A percentile compares a stretch with the other conserved stretches of the same genome.
These are phyloP conservation scores for Sarocladium brachiariae DNA, from an alignment of 2,329 filamentous ascomycete species.

Conservation along the genomic window DNA sequence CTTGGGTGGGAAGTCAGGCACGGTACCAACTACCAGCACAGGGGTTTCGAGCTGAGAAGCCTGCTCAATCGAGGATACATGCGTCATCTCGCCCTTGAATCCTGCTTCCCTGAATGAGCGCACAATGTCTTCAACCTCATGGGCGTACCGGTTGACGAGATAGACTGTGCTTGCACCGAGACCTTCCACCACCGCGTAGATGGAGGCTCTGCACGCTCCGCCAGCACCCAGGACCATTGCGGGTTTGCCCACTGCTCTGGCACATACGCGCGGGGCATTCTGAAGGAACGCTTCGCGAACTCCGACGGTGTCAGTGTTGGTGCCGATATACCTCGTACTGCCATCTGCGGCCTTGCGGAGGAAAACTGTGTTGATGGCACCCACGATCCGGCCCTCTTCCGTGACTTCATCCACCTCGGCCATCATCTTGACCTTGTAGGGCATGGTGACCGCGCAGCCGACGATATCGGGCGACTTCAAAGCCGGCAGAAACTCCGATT, in stretches of 20 bases:
- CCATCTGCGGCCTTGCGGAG: not conserved
- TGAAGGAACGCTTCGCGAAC: conserved; percentile 1
- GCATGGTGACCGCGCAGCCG: conserved; percentile 9
- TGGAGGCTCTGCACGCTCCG: conserved; percentile 1
- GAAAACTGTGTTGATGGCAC: conserved; percentile 10
- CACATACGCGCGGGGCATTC: not conserved
- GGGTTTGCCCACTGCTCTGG: not conserved
- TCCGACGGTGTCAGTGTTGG: conserved; percentile 10
- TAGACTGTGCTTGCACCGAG: conserved; percentile 1
- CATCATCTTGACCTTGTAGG: conserved; percentile 10
- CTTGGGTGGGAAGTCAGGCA: conserved; percentile 14
- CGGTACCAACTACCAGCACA: conserved; percentile 11
- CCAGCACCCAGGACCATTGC: conserved; percentile 8
- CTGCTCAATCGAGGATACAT: conserved; percentile 11
- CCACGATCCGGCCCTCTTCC: conserved; percentile 6
- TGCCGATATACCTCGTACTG: conserved; percentile 2
- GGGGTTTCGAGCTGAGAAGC: conserved; percentile 10
- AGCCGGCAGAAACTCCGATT: conserved; percentile 1
- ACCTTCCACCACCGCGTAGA: conserved; percentile 3
- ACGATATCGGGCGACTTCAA: conserved; percentile 1
- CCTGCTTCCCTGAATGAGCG: not conserved
- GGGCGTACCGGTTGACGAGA: conserved; percentile 8
- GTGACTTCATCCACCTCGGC: not conserved
- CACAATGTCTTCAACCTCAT: conserved; percentile 8
- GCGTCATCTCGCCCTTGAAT: not conserved